phyloP scores from a whole-genome alignment of 2,329 filamentous ascomycete species.

The Aspergillus intermedius region DNA sequence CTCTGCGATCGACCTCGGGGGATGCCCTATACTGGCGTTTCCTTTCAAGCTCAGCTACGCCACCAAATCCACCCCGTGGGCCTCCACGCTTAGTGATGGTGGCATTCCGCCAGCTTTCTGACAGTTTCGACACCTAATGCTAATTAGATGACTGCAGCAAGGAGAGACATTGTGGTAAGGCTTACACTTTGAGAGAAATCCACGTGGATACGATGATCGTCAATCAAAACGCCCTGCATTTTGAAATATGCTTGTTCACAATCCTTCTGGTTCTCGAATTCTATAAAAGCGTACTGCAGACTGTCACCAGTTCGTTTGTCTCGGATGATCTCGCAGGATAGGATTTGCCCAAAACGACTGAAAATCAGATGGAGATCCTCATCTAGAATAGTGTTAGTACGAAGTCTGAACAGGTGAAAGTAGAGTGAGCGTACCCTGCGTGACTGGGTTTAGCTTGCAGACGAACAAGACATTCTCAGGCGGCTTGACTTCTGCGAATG shows the following conservation, averaged over 20 bases:
- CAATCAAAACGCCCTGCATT: slow-evolving; percentile 95
- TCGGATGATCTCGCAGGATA: slow-evolving; percentile 92
- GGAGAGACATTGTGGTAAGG: slow-evolving; percentile 1
- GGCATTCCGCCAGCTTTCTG: slow-evolving; percentile 78
- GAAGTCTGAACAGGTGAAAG: not conserved
- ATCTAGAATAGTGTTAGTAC: slow-evolving; percentile 44
- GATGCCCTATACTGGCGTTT: slow-evolving; percentile 80
- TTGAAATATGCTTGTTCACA: slow-evolving; percentile 97
- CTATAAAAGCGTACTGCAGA: slow-evolving; percentile 94
- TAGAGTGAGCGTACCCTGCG: slow-evolving; percentile 49
- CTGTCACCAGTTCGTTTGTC: slow-evolving; percentile 93
- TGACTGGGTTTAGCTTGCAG: slow-evolving; percentile 97
- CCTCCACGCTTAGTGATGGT: slow-evolving; percentile 72
- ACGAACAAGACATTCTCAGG: slow-evolving; percentile 97
- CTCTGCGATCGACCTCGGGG: slow-evolving; percentile 41
- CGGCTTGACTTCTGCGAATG: slow-evolving; percentile 94
- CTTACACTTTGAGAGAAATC: slow-evolving; percentile 95
- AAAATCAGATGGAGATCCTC: slow-evolving; percentile 95
- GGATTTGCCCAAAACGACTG: slow-evolving; percentile 87
- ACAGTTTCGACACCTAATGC: slow-evolving; percentile 62
- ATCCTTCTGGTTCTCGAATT: slow-evolving; percentile 85
- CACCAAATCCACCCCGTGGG: slow-evolving; percentile 75
- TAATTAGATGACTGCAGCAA: slow-evolving; percentile 12
- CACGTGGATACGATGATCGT: slow-evolving; percentile 95
- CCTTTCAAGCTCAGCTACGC: slow-evolving; percentile 80